Base-by-base conservation (phyloP, 768 basidiomycete genomes). In the Boletus huronensis region DNA sequence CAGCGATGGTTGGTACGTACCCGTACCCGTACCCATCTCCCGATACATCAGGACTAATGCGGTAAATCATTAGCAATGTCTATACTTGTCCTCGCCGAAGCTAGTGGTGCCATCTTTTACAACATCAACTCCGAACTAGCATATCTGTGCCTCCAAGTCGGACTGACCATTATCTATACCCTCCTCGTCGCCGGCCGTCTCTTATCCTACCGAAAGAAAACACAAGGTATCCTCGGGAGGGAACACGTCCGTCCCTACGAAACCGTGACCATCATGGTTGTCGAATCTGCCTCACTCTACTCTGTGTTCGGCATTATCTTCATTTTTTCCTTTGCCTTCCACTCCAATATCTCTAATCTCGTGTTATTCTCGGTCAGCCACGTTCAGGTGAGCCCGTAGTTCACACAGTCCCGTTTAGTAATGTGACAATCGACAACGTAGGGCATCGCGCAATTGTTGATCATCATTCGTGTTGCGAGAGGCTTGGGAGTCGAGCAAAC, bases 231-330 rank as follows among this genome's bases (percentile, higher is more conserved):
- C n/a, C 48, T 67, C 3, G 71, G 55, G 32, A 49, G 26, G 5
- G 54, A 58, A 41, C 51, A 64, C 28, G 7, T 61, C 21, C 53
- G 50, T 19, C 48, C 53, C 8, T 76, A 75, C 50, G 58, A 67
- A 17, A 58, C 53, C 5, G 63, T 72, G 0, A 47, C 59, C 1
- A 53, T 63, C 21, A 74, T 76, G 66, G 48, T 75, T 21, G 55
- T 77, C 54, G 74, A 77, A 49, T 72, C 70, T 10, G 71, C 74
- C 2, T 56, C 66, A 1, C 41, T 68, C 14, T 74, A 73, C 47
- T 45, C 68, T 0, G 38, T 57, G 1, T 52, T 67, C 28, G 63
- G 58, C 11, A 28, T 74, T 13, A 40, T 73, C 16, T 75, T 73
- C 54, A 55, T 77, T 29, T 31, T 74, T 10, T 48, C 67, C 1